Base-by-base conservation (phyloP, 78 protist genomes). In the Polysphondylium violaceum region DNA sequence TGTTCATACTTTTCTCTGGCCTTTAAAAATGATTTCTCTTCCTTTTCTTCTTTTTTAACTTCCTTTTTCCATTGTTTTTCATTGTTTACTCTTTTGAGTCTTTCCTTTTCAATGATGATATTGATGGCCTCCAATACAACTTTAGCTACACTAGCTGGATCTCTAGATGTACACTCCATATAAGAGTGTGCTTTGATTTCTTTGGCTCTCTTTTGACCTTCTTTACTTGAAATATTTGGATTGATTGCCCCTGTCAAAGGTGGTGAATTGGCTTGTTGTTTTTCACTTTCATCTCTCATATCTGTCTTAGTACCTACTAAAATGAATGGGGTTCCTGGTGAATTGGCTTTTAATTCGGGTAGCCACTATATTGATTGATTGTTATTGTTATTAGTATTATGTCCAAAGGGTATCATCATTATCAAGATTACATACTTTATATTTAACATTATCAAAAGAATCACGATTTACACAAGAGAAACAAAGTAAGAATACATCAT, bases 291-390 rank as follows among this genome's bases (percentile, higher is more conserved):
- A 23, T 74, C 88, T 76, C 94, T 77, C 76, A 92, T 63, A 59
- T 92, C 95, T 7, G 95, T 92, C 60, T 92, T 92, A 33, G 95
- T 92, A 21, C 95, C 95, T 2, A 81, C 92, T 40, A 92, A 61
- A 64, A 92, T 74, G 64, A 78, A 85, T 68, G 95, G 95, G 3
- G 95, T 92, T 8, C 78, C 81, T 53, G 86, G 95, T 71, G 83
- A 74, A 29, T 72, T 92, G 36, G 76, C 55, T 27, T 81, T 77
- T 25, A 92, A 41, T 36, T 92, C 95, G 50, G 87, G 86, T 17
- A 76, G 23, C 95, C 95, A 92, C 92, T 92, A 47, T 7, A 51
- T 51, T 14, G 21, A 21, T 3, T 67, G 21, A 67, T 21, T 41
- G 14, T 21, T 14, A n/a, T 67, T 41, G n/a, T 16, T 69, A 21